Base-by-base conservation (phyloP, 163 green algal species). In the Scenedesmus sp. region DNA sequence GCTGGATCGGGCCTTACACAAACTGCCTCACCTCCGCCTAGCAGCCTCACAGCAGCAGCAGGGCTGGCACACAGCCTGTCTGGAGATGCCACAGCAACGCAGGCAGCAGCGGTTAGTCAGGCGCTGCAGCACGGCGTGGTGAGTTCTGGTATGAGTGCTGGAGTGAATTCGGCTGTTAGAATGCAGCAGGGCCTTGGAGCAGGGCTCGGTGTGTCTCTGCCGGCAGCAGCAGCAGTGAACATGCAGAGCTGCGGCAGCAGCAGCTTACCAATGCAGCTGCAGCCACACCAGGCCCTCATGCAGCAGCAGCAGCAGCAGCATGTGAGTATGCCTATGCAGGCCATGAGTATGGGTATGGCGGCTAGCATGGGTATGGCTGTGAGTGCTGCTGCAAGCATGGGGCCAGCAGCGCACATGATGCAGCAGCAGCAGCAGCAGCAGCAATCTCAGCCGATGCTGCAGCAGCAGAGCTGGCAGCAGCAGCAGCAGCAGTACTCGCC, bases 221-320 rank as follows among this genome's bases (percentile, higher is more conserved):
- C 8, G 9, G 76, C 76, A 84, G 76, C 76, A 84, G 26, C 79
- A 62, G n/a, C 34, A 46, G 46, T 10, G 6, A n/a, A 13, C 70
- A 79, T 52, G 79, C 79, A 64, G 2, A 62, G 79, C 46, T 6
- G 46, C 52, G n/a, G 79, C 79, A 64, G 79, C 54, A 86, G 3
- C 54, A 18, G 34, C 13, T 9, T 18, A 6, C 26, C 54, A 20
- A 26, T 26, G 79, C 79, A 86, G 79, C 23, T 64, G 79, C 52
- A 26, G 52, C 77, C 54, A 54, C n/a, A 54, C 26, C 13, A 59
- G n/a, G 13, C n/a, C 77, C 26, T 59, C 9, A 10, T 26, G 74
- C 18, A 82, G 74, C 74, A 62, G 23, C 77, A 84, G 77, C 34
- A 84, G 34, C 77, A 62, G 77, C 77, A 84, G 67, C 67, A 77